phyloP scores from a whole-genome alignment of 2,329 filamentous ascomycete genomes.

The Colletotrichum incanum region DNA sequence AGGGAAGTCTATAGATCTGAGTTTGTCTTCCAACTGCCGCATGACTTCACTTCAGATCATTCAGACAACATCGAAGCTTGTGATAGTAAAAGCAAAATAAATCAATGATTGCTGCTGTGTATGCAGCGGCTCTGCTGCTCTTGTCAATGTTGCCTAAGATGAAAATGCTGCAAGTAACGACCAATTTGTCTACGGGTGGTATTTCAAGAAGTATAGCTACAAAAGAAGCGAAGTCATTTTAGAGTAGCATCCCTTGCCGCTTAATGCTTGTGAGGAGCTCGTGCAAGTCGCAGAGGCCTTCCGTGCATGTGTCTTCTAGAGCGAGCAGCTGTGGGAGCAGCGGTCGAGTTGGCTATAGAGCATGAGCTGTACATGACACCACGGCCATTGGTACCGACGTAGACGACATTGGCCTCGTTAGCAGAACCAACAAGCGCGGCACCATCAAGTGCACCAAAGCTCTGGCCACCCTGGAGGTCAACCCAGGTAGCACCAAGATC shows the following conservation, averaged over 20 bases:
- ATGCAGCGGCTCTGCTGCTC: too few relatives aligned
- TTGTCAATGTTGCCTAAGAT: background rate
- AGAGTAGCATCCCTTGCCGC: too few relatives aligned
- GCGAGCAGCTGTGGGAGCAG: background rate
- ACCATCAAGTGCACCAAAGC: constrained; percentile 61
- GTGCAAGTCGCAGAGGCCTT: constrained; percentile 14
- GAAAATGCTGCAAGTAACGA: too few relatives aligned
- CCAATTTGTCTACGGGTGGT: background rate
- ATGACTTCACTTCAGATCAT: background rate
- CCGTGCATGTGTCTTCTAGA: constrained; percentile 5
- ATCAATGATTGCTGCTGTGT: too few relatives aligned
- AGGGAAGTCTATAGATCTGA: background rate
- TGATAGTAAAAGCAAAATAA: too few relatives aligned
- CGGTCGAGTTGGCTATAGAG: constrained; percentile 14
- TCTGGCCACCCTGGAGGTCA: constrained; percentile 63
- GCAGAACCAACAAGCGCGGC: constrained; percentile 61
- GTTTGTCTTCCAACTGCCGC: background rate
- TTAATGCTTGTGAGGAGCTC: constrained; percentile 17
- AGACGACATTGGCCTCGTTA: constrained; percentile 62
- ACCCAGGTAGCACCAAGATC: constrained; percentile 61
- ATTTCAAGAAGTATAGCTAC: background rate
- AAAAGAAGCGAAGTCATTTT: background rate
- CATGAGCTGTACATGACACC: constrained; percentile 57
- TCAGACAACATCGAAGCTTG: too few relatives aligned
- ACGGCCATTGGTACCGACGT: constrained; percentile 66